These are phyloP conservation scores for Hypoxylon sp. DNA, from an alignment of 2,329 filamentous ascomycete genomes.

Conservation along the genomic window DNA sequence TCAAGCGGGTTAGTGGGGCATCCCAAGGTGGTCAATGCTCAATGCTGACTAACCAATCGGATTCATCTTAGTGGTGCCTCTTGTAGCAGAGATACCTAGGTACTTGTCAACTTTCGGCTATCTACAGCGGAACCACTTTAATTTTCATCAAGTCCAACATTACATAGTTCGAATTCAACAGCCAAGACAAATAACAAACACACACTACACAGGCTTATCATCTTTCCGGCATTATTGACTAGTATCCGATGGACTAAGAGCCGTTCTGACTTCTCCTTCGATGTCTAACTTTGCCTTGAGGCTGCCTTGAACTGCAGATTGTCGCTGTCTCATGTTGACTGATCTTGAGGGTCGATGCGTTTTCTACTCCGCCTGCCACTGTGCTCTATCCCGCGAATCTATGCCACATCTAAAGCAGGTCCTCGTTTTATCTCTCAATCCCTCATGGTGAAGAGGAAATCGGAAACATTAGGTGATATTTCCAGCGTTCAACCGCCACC, in stretches of 20 bases:
- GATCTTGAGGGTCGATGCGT: constrained; percentile 33
- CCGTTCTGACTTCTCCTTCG: background rate
- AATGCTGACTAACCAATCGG: constrained; percentile 27
- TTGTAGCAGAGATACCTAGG: background rate
- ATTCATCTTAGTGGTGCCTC: background rate
- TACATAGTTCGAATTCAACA: background rate
- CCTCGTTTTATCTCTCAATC: constrained; percentile 7
- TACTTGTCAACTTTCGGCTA: background rate
- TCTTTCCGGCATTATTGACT: background rate
- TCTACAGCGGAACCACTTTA: background rate
- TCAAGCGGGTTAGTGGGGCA: constrained; percentile 2
- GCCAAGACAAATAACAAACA: background rate
- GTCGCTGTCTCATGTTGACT: constrained; percentile 30
- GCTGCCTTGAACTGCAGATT: constrained; percentile 10
- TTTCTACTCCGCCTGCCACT: constrained; percentile 16
- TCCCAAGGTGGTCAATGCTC: constrained; percentile 20
- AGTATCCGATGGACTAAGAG: background rate
- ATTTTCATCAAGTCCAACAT: constrained; percentile 7
- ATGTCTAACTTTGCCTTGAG: background rate
- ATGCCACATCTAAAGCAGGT: background rate
- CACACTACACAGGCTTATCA: background rate
- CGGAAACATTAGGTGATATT: constrained; percentile 42
- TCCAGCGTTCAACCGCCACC: constrained; percentile 40
- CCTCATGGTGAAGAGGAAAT: constrained; percentile 54
- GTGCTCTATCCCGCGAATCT: constrained; percentile 5